phyloP scores from a whole-genome alignment of 179 eudicot genomes.

The Spinacia oleracea region DNA sequence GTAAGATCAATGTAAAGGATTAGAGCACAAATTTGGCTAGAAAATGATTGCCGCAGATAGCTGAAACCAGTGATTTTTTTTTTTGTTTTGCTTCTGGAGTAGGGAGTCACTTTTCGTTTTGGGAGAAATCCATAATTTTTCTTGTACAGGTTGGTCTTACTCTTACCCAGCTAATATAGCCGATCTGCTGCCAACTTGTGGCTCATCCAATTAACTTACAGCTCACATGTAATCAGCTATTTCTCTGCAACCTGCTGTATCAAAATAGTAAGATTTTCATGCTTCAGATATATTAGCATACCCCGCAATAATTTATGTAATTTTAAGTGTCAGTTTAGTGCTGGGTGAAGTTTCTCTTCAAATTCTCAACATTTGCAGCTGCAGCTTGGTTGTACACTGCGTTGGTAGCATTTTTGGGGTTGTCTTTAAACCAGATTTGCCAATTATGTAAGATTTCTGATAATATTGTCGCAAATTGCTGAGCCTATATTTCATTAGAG shows the following conservation, averaged over 20 bases:
- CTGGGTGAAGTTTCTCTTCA: background rate
- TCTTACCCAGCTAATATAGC: conserved; percentile 25
- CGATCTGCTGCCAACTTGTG: conserved; percentile 24
- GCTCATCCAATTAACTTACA: conserved; percentile 8
- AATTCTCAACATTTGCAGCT: background rate
- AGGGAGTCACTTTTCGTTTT: conserved; percentile 17
- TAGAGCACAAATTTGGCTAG: conserved; percentile 31
- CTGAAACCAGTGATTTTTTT: conserved; percentile 25
- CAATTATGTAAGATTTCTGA: background rate
- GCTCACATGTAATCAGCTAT: conserved; percentile 28
- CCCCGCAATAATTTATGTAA: background rate
- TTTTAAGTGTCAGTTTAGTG: background rate
- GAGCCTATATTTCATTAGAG: too few relatives aligned
- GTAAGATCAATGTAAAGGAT: conserved; percentile 30
- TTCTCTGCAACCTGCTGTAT: conserved; percentile 22
- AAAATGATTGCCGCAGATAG: conserved; percentile 17
- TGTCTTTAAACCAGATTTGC: background rate
- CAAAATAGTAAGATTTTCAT: conserved; percentile 21
- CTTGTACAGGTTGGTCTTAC: conserved; percentile 34
- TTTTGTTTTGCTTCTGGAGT: conserved; percentile 24
- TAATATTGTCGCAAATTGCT: background rate
- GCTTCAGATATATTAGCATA: conserved; percentile 9
- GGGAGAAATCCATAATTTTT: conserved; percentile 1
- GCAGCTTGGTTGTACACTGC: background rate
- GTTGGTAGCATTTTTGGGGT: background rate